These are phyloP conservation scores for Niveomyces coronatus DNA, from an alignment of 2,329 filamentous ascomycete genomes.

Conservation along the genomic window DNA sequence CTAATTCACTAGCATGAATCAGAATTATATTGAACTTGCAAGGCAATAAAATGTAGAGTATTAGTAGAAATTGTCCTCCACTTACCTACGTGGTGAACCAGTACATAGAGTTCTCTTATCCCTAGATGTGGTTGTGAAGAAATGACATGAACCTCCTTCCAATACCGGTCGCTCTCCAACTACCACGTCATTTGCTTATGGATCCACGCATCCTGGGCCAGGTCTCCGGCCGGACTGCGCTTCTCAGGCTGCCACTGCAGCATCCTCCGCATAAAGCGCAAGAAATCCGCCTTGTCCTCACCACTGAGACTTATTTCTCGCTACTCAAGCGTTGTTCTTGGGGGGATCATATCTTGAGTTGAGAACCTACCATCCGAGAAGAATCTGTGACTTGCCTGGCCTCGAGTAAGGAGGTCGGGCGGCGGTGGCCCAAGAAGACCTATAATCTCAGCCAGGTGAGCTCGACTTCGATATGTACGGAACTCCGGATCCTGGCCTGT, in stretches of 20 bases:
- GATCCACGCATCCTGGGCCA: constrained; percentile 23
- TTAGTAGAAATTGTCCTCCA: too few relatives aligned
- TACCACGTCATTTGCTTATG: too few relatives aligned
- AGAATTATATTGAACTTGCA: too few relatives aligned
- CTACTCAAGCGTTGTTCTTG: constrained; percentile 21
- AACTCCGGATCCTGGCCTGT: constrained; percentile 27
- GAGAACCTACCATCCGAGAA: constrained; percentile 25
- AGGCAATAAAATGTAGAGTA: too few relatives aligned
- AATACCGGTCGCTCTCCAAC: too few relatives aligned
- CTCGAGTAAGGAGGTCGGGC: constrained; percentile 21
- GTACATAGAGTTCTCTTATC: too few relatives aligned
- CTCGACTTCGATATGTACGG: constrained; percentile 29
- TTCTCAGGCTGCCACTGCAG: constrained; percentile 25
- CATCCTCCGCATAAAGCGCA: constrained; percentile 26
- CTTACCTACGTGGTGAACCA: too few relatives aligned
- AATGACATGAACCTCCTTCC: too few relatives aligned
- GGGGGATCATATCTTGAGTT: constrained; percentile 11
- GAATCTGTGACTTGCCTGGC: constrained; percentile 24
- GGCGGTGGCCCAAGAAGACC: constrained; percentile 34
- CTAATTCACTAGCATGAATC: too few relatives aligned
- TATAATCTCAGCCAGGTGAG: constrained; percentile 39
- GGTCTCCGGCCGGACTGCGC: constrained; percentile 19
- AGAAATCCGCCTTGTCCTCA: constrained; percentile 19
- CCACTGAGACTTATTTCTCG: constrained; percentile 27
- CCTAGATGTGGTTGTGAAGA: too few relatives aligned